These are phyloP conservation scores for Auriscalpium orientale DNA, from an alignment of 768 basidiomycete species.

Conservation along the genomic window DNA sequence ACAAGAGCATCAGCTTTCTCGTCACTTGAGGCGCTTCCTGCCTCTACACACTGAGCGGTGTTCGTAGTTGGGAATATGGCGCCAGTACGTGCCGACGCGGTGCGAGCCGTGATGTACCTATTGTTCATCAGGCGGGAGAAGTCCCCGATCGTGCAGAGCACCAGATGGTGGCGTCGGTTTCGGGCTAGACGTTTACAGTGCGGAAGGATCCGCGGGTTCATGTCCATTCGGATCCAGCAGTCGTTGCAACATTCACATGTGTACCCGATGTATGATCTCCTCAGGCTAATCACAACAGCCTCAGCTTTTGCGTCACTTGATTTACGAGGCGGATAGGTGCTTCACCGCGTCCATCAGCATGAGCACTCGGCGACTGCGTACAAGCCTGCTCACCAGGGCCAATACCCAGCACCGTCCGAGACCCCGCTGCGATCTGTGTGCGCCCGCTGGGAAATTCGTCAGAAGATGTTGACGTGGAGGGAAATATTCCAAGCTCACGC, in stretches of 20 bases:
- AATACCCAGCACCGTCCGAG: conserved; percentile 82
- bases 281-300: conserved; percentile 44
- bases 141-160: no score
- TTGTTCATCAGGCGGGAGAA: no score
- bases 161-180: no score
- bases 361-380: neutral
- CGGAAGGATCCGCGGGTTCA: neutral
- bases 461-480: neutral
- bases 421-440: conserved; percentile 80
- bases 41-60: neutral
- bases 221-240: neutral
- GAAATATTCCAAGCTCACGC: conserved; percentile 42
- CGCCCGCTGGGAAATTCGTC: conserved; percentile 46
- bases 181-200: no score
- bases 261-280: neutral
- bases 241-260: neutral
- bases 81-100: no score
- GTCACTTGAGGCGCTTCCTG: neutral
- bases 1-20: neutral
- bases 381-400: conserved; percentile 55
- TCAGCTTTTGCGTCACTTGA: conserved; percentile 67
- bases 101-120: no score
- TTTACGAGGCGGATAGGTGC: conserved; percentile 78
- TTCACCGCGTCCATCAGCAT: conserved; percentile 4
- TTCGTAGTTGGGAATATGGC: no score